A percentile compares a stretch with the other conserved stretches of the same genome.
Conservation (phyloP, 306 rosid genomes). For the Castanopsis chinensis region DNA sequence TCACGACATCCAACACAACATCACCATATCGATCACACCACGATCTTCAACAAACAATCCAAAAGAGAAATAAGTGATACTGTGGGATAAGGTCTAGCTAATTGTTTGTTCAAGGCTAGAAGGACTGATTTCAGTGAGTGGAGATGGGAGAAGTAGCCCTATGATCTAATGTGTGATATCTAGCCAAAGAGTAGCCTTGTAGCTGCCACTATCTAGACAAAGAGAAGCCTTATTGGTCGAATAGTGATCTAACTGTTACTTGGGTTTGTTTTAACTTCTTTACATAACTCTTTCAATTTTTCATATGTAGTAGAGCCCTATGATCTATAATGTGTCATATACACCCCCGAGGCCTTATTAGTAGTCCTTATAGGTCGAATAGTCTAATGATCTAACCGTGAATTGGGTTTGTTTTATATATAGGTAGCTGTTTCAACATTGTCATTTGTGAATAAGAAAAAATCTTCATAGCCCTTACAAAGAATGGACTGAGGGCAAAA, state of each 20-base stretch:
- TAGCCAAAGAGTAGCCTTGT: neutral
- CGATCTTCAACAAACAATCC: slow-evolving; percentile 40
- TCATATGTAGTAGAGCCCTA: too few relatives aligned
- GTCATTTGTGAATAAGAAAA: neutral
- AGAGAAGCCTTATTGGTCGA: neutral
- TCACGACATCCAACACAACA: slow-evolving; percentile 73
- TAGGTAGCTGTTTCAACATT: neutral
- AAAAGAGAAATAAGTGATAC: neutral
- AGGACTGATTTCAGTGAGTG: neutral
- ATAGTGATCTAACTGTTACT: neutral
- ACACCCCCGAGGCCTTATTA: too few relatives aligned
- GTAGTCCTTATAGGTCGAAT: neutral
- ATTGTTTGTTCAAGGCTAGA: too few relatives aligned
- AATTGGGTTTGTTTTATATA: neutral
- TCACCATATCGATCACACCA: slow-evolving; percentile 79
- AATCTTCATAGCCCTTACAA: neutral
- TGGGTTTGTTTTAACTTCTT: neutral
- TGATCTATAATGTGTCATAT: too few relatives aligned
- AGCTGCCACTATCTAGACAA: neutral
- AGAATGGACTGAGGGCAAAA: neutral
- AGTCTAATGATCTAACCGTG: neutral
- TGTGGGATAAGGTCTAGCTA: neutral
- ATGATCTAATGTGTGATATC: neutral
- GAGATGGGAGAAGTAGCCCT: neutral
- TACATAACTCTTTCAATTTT: neutral